Evolutionary conservation across 768 basidiomycete genomes (phyloP), one percentile per base, ranked within the genome.

Genomic region (Postia placenta): DNA sequence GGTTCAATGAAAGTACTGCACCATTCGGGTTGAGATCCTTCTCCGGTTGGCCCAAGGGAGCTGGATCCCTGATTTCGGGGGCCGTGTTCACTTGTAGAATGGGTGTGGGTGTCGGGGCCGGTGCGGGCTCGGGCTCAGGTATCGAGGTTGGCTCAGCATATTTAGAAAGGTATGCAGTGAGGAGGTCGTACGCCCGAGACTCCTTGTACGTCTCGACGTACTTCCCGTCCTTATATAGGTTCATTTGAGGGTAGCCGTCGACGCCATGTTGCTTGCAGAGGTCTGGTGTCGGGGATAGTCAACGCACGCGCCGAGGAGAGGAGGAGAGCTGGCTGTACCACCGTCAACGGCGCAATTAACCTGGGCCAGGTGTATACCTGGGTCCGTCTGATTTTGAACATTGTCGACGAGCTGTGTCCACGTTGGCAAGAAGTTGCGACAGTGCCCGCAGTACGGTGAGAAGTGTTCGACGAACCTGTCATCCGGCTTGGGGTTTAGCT

Each of bases 361-460:
- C 59, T 92, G 90, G 0, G 85, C 92, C 46, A 94, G 71, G 39
- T 76, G 75, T 6, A 94, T 74, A 6, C 70, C 64, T 56, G 67
- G 79, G 65, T 66, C 65, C 30, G 54, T 61, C 50, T 73, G 75
- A 51, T 59, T 70, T 66, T 74, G 69, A 24, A 72, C 72, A 26
- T 80, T 71, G 14, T 69, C 65, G 5, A 79, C 80, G 5, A 95
- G 70, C 42, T 81, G 67, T 37, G 81, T 72, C 92, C 93, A 96
- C 23, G 84, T 91, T 0, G 92, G 85, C 9, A 80, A 82, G 56
- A 96, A 95, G 0, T 69, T 63, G 26, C 74, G 73, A 65, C 92
- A 96, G 61, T 95, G 92, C 3, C 65, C 62, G 58, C 93, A 96
- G 60, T 83, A 85, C 0, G 93, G 93, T 1, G 89, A 92, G 63